A percentile compares a stretch with the other conserved stretches of the same genome.
phyloP scores from a whole-genome alignment of 1,284 basidiomycete species.

The Heterobasidion annosum region DNA sequence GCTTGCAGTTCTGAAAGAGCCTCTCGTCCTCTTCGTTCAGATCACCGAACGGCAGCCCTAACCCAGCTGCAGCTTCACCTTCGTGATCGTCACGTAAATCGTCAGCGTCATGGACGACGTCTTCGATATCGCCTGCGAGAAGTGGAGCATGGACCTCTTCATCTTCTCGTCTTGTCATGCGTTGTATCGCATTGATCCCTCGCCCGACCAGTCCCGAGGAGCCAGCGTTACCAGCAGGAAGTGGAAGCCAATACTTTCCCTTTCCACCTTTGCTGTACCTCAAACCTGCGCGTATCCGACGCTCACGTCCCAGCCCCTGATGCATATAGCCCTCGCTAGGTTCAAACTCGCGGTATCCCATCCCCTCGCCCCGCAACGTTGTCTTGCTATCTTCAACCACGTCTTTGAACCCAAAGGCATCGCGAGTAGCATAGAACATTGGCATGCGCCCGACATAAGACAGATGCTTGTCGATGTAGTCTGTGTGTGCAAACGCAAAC shows the following conservation, averaged over 20 bases:
- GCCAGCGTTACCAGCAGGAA: slow-evolving; percentile 35
- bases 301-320: slow-evolving; percentile 73
- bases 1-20: slow-evolving; percentile 61
- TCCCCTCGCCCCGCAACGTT: slow-evolving; percentile 82
- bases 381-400: slow-evolving; percentile 81
- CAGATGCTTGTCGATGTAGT: slow-evolving; percentile 64
- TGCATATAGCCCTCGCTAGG: slow-evolving; percentile 92
- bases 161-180: slow-evolving; percentile 31
- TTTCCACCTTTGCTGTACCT: slow-evolving; percentile 86
- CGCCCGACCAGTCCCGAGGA: slow-evolving; percentile 29
- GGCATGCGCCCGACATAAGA: slow-evolving; percentile 82
- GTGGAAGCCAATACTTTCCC: slow-evolving; percentile 86
- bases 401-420: slow-evolving; percentile 82
- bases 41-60: slow-evolving; percentile 56
- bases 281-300: slow-evolving; percentile 82
- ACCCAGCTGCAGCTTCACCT: slow-evolving; percentile 43
- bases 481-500: slow-evolving; percentile 80
- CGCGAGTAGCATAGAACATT: slow-evolving; percentile 78
- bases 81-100: slow-evolving; percentile 36
- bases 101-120: slow-evolving; percentile 57
- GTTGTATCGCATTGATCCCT: slow-evolving; percentile 2
- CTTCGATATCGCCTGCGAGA: slow-evolving; percentile 53
- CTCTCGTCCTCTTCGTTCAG: slow-evolving; percentile 57
- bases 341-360: slow-evolving; percentile 94
- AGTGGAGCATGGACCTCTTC: slow-evolving; percentile 74